Evolutionary conservation across 805 yeast species (phyloP), one percentile per base, ranked within the genome.

Genomic region (Komagataella phaffii): DNA sequence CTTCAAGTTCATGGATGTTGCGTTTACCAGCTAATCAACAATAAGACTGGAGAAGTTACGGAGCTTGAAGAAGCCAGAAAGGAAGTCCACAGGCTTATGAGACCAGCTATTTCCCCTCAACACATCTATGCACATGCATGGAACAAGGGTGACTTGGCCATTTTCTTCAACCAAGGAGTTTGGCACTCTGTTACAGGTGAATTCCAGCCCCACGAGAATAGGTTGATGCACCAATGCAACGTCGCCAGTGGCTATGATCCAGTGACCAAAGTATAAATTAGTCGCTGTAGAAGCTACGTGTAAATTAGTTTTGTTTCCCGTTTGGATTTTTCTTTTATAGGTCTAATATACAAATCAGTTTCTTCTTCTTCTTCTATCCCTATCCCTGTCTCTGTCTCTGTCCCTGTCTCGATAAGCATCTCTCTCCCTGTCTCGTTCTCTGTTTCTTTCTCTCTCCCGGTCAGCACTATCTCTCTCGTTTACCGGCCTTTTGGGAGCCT

Each of bases 181-280:
- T 85, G 91, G 85, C 96, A 88, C 64, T 80, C 91, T 1, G 96
- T 88, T 36, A 88, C 96, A 14, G 95, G 96, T 50, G 95, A 88
- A 66, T 83, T 88, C 67, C 81, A 77, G 17, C 75, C 76, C 17
- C 87, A 84, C 49, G 93, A 88, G 62, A 80, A 78, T 60, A 78
- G 96, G 66, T 72, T 88, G 62, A 88, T 88, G 95, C 96, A 88
- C 63, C 96, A 88, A 70, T 88, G 96, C 69, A 88, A 88, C 69
- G 85, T 88, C 64, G 95, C 96, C 18, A 79, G 88, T 61, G 90
- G 88, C 7, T 57, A 62, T 14, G 91, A 85, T 61, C 95, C 96
- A n/a, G 40, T 30, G 40, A 30, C 40, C n/a, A 30, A 30, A 14
- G 14, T 8, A 30, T 30, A 30, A 30, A 30, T 3, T 30, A 4